Evolutionary conservation across 1,284 basidiomycete genomes (phyloP).

Genomic region (Tetrapyrgos nigripes): DNA sequence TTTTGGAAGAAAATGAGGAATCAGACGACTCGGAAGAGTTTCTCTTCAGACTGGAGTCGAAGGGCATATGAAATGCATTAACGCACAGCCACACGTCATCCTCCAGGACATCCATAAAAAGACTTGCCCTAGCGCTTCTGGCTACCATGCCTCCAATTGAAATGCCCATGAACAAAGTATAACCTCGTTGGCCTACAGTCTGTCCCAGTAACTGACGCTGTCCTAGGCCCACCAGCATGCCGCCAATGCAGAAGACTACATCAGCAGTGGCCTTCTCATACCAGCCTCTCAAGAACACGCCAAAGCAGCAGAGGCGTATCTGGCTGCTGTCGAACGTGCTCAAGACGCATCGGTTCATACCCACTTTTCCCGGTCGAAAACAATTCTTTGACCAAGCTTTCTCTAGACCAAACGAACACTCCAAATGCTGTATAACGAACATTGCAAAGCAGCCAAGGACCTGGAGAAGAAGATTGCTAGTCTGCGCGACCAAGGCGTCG

Average conservation of each 20-base stretch:
- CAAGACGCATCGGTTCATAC: slow-evolving; percentile 70
- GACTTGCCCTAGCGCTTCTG: neutral
- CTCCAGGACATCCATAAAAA: neutral
- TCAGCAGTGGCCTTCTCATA: slow-evolving; percentile 66
- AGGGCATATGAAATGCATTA: too few species aligned
- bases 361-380: slow-evolving; percentile 18
- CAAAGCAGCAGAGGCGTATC: slow-evolving; percentile 77
- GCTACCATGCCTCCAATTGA: slow-evolving; percentile 30
- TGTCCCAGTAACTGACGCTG: neutral
- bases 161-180: slow-evolving; percentile 49
- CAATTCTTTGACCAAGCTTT: slow-evolving; percentile 17
- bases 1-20: neutral
- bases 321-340: slow-evolving; percentile 71
- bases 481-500: slow-evolving; percentile 73
- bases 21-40: neutral
- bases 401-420: slow-evolving; percentile 76
- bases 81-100: too few species aligned
- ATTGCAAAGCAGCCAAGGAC: slow-evolving; percentile 70
- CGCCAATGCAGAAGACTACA: slow-evolving; percentile 75
- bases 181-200: slow-evolving; percentile 7
- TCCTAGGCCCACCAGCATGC: slow-evolving; percentile 81
- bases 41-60: neutral
- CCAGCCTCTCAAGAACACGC: slow-evolving; percentile 67
- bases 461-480: slow-evolving; percentile 72
- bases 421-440: slow-evolving; percentile 74